Evolutionary conservation across 148 eudicot genomes (phyloP), one percentile per base, ranked within the genome.

Genomic region (Persicaria maculosa): DNA sequence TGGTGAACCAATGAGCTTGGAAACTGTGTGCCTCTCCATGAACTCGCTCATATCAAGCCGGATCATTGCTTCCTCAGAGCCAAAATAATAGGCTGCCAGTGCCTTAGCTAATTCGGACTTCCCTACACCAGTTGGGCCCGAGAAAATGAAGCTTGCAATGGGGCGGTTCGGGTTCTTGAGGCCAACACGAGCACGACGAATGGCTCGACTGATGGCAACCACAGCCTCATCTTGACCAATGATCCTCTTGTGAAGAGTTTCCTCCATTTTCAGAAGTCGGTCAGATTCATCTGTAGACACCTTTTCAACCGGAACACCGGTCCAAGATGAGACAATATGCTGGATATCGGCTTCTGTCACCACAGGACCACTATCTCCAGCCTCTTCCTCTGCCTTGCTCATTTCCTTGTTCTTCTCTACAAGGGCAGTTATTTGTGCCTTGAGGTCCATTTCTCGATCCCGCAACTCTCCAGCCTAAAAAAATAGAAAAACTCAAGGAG

Each of bases 301-400:
- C 40, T 31, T 31, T 31, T 31, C 40, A 31, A 31, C 40, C 40
- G 40, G 40, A 31, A 31, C 40, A 31, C 40, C 40, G 3, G 40
- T 31, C 40, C 40, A 31, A 31, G 40, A 31, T 31, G 40, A 31
- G 40, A 31, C 40, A 31, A 31, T 31, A 31, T 31, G 40, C 40
- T 31, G 40, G 40, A 31, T 31, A 31, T 31, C 40, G 40, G 40
- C 40, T 31, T 79, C 71, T 4, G 58, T 59, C 55, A 79, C 81
- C 2, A 58, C 36, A n/a, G 68, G 67, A 15, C 77, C 80, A 7
- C 19, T 76, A 12, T 77, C 77, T 9, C 81, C 82, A 12, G 82
- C 67, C 79, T 81, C 84, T 1, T 78, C 73, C 73, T 84, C 82
- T 46, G 86, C 86, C 76, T 84, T 81, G 84, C 77, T 79, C 86